Evolutionary conservation across 2,329 filamentous ascomycete genomes (phyloP).

Genomic region (Aspergillaceae sp.): DNA sequence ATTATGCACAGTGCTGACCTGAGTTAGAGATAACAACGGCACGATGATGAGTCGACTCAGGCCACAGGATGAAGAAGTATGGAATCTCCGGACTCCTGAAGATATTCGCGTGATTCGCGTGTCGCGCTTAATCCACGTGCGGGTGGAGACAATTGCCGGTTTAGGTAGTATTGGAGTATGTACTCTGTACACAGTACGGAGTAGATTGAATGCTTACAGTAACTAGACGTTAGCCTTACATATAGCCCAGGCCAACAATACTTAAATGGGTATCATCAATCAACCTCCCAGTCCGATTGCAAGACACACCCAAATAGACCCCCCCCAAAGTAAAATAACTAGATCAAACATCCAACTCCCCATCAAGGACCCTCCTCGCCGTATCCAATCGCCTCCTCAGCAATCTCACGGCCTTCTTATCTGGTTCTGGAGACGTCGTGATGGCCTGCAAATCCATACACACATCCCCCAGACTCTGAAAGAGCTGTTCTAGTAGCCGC

Average conservation of each 20-base stretch:
- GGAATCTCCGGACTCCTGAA: background rate
- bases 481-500: constrained; percentile 47
- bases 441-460: constrained; percentile 43
- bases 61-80: too few relatives aligned
- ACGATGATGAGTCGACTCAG: too few relatives aligned
- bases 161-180: background rate
- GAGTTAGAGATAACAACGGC: too few relatives aligned
- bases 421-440: constrained; percentile 46
- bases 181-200: too few relatives aligned
- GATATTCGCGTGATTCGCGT: background rate
- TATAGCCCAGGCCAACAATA: too few relatives aligned
- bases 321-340: too few relatives aligned
- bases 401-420: constrained; percentile 48
- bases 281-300: constrained; percentile 1
- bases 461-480: constrained; percentile 42
- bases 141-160: constrained; percentile 1
- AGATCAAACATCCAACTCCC: constrained; percentile 41
- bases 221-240: too few relatives aligned
- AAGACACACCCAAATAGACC: constrained; percentile 1
- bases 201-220: too few relatives aligned
- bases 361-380: constrained; percentile 65
- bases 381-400: constrained; percentile 66
- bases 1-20: too few relatives aligned
- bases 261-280: too few relatives aligned
- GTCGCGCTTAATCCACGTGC: constrained; percentile 6